A percentile compares a stretch with the other conserved stretches of the same genome.
Evolutionary conservation across 208 protist species (phyloP).

Genomic region (Trichomonas gallinae): DNA sequence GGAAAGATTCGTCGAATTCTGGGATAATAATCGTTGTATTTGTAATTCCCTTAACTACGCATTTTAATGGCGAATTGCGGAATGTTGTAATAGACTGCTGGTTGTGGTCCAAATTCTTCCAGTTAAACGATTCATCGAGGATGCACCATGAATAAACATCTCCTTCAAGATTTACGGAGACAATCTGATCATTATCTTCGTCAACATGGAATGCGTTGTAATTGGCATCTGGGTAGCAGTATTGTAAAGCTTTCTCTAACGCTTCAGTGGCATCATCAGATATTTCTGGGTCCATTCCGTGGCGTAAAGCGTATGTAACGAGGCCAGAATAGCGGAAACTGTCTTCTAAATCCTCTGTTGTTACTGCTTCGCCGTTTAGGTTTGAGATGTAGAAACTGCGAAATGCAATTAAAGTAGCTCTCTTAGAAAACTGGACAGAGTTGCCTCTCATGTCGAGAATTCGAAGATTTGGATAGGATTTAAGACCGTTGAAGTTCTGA

Average conservation of each 20-base stretch:
- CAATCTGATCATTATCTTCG: background rate
- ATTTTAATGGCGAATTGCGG: background rate
- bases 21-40: background rate
- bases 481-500: background rate
- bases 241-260: background rate
- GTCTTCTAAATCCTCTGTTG: background rate
- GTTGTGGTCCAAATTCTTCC: background rate
- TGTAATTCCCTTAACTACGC: background rate
- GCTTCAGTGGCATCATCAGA: background rate
- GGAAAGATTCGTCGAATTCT: slow-evolving; percentile 4
- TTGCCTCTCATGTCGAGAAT: background rate
- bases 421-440: background rate
- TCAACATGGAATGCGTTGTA: background rate
- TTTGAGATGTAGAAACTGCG: background rate
- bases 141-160: background rate
- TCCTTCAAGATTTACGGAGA: background rate
- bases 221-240: background rate
- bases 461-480: background rate
- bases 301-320: background rate
- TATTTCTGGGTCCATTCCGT: background rate
- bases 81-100: background rate
- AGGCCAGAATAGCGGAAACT: background rate
- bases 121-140: background rate
- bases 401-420: background rate
- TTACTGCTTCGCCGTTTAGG: background rate